Evolutionary conservation across 306 rosid species (phyloP).

Genomic region (Prinsepia uniflora): DNA sequence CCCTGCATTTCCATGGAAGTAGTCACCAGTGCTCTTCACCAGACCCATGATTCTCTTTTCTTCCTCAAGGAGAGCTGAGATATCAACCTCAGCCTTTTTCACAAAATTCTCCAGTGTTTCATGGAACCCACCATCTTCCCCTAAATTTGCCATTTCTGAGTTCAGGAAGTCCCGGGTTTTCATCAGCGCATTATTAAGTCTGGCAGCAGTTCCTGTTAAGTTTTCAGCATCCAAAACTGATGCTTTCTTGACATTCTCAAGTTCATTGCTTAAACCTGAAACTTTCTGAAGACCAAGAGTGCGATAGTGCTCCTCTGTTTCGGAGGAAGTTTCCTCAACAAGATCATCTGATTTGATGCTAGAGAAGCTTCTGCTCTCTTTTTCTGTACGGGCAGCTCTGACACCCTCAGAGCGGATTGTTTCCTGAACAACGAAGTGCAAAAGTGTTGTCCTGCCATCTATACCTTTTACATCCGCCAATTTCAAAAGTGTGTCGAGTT

Average conservation of each 20-base stretch:
- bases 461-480: constrained; percentile 87
- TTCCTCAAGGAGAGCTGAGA: constrained; percentile 49
- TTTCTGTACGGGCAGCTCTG: constrained; percentile 53
- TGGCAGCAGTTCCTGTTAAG: constrained; percentile 70
- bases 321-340: constrained; percentile 37
- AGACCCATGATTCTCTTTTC: constrained; percentile 79
- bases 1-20: constrained; percentile 85
- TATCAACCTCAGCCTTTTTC: constrained; percentile 62
- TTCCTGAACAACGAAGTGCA: constrained; percentile 91
- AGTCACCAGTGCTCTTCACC: constrained; percentile 87
- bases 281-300: constrained; percentile 71
- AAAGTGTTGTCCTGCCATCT: constrained; percentile 90
- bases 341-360: constrained; percentile 63
- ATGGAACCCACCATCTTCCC: constrained; percentile 44
- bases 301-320: constrained; percentile 60
- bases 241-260: constrained; percentile 82
- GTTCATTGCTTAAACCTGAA: constrained; percentile 62
- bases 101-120: constrained; percentile 53
- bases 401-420: constrained; percentile 88
- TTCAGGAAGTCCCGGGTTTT: constrained; percentile 54
- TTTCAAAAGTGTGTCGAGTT: constrained; percentile 85
- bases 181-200: constrained; percentile 57
- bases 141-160: constrained; percentile 35
- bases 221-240: constrained; percentile 73
- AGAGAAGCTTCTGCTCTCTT: constrained; percentile 52